Evolutionary conservation across 768 basidiomycete species (phyloP), one percentile per base, ranked within the genome.

Genomic region (Cystobasidium ongulense): DNA sequence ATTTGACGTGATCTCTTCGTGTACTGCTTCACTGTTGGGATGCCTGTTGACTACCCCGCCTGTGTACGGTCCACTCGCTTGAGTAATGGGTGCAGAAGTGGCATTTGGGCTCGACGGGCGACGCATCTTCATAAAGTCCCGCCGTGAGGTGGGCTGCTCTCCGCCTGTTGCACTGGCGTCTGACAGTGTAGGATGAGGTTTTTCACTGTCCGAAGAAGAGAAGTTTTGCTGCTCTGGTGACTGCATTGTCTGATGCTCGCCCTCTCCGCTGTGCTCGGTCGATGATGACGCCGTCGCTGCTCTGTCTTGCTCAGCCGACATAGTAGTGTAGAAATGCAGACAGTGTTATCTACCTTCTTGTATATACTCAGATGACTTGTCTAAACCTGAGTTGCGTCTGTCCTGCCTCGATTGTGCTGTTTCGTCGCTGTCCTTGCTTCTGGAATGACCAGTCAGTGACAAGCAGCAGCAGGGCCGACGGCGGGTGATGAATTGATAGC

Each of bases 21-120:
- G 57, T 29, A 59, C 29, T 59, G 57, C 57, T 29, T 59, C 57
- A 13, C 11, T 35, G 33, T 59, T 59, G 25, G 68, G 68, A 43
- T 71, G 68, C 68, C 54, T 52, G 54, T 71, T 71, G 68, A 71
- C 54, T 35, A 43, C 38, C 11, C 68, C 68, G 7, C 38, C 31
- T 3, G 68, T 61, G 39, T 71, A 71, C 11, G 33, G 23, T 36
- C 52, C 33, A n/a, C 38, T 39, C 17, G 68, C 68, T 29, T 71
- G 52, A 8, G 68, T 71, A 36, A 71, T 71, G 31, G 68, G 68
- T n/a, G 68, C 68, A 29, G 36, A 39, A 29, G 36, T 33, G 52
- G 68, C 68, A 54, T 71, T 71, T 15, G 68, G 68, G 27, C 31
- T 57, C 35, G 68, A 71, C 8, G 68, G 68, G 1, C 68, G 25